These are phyloP conservation scores for Orbilia quercus DNA, from an alignment of 2,329 filamentous ascomycete genomes.

Conservation along the genomic window DNA sequence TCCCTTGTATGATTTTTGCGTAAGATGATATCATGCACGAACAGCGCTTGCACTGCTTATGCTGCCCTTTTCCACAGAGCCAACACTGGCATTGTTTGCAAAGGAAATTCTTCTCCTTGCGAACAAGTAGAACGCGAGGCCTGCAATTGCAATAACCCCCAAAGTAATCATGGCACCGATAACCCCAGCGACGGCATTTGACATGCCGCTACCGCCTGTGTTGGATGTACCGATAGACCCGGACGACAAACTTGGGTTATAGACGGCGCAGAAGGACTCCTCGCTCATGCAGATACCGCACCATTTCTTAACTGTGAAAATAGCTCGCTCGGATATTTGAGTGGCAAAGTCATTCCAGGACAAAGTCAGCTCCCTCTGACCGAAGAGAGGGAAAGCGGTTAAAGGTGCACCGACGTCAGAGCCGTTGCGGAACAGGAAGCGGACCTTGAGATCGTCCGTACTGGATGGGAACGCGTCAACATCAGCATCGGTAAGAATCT, in stretches of 20 bases:
- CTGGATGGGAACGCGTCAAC: conserved; percentile 57
- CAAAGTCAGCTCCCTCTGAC: conserved; percentile 43
- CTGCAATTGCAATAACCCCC: conserved; percentile 33
- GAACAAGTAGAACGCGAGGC: conserved; percentile 55
- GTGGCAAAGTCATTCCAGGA: conserved; percentile 57
- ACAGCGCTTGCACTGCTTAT: conserved; percentile 10
- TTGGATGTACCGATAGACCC: conserved; percentile 4
- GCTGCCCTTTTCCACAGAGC: conserved; percentile 42
- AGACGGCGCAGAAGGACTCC: conserved; percentile 53
- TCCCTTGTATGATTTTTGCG: neutral
- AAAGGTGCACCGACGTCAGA: conserved; percentile 64
- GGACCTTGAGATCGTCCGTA: conserved; percentile 66
- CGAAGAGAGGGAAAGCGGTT: conserved; percentile 69
- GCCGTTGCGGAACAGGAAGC: conserved; percentile 70
- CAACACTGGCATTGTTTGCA: conserved; percentile 26
- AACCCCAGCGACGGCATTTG: conserved; percentile 57
- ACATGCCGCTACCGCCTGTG: conserved; percentile 26
- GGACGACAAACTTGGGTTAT: conserved; percentile 26
- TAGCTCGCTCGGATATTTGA: conserved; percentile 53
- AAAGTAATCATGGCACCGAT: conserved; percentile 58
- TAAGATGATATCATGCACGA: neutral
- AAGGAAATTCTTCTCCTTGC: conserved; percentile 18
- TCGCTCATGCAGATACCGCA: conserved; percentile 56
- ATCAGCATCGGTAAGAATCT: conserved; percentile 69
- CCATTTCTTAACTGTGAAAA: conserved; percentile 57